A percentile compares a stretch with the other conserved stretches of the same genome.
Conservation (phyloP, 352 stramenopile genomes). For the Phytophthora meadii region DNA sequence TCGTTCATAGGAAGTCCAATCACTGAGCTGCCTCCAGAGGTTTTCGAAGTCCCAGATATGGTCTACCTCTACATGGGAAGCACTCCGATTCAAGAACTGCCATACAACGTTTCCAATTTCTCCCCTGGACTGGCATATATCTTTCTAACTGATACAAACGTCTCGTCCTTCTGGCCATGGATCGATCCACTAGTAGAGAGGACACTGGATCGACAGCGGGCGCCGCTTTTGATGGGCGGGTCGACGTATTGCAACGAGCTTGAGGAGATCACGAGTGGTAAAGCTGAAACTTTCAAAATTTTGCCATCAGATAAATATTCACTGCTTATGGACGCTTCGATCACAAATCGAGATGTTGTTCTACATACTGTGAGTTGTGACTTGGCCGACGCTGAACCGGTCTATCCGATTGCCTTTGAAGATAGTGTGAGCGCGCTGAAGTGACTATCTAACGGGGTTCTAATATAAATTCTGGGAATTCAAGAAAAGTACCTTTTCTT, state of each 20-base stretch:
- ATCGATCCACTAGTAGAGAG: conserved; percentile 26
- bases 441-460: neutral
- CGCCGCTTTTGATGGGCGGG: conserved; percentile 10
- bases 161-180: conserved; percentile 35
- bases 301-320: conserved; percentile 12
- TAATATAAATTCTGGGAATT: neutral
- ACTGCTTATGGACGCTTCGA: conserved; percentile 15
- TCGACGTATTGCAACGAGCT: conserved; percentile 22
- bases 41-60: conserved; percentile 34
- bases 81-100: conserved; percentile 14
- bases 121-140: conserved; percentile 23
- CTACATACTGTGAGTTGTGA: conserved; percentile 19
- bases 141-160: conserved; percentile 24
- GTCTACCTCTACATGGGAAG: conserved; percentile 22
- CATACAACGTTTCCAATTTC: conserved; percentile 22
- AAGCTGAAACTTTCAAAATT: conserved; percentile 1
- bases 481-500: too few species aligned
- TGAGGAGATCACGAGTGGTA: conserved; percentile 6
- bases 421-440: conserved; percentile 10
- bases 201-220: neutral
- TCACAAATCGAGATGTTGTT: conserved; percentile 13
- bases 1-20: conserved; percentile 34
- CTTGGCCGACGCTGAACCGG: neutral
- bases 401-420: conserved; percentile 23
- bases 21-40: conserved; percentile 8